Evolutionary conservation across 108 stramenopile species (phyloP).

Genomic region (Epipyxis sp.): DNA sequence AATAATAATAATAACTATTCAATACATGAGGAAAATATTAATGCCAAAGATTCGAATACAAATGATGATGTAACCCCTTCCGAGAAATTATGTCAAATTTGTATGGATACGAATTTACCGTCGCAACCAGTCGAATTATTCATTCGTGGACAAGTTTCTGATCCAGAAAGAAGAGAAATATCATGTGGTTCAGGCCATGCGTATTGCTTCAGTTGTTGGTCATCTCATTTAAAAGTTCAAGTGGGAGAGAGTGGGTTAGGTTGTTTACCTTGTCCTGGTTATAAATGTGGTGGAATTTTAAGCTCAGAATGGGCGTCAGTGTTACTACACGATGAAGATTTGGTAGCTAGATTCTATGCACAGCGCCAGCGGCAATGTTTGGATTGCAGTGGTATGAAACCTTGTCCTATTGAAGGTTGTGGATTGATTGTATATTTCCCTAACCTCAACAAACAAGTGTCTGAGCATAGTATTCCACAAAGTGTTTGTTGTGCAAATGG

Average conservation of each 20-base stretch:
- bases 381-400: slow-evolving; percentile 5
- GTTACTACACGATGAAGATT: background rate
- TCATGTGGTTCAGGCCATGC: slow-evolving; percentile 17
- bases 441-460: background rate
- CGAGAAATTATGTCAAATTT: too few species aligned
- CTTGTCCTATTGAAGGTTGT: slow-evolving; percentile 15
- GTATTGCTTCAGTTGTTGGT: slow-evolving; percentile 25
- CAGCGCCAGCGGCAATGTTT: background rate
- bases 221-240: background rate
- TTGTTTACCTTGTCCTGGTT: slow-evolving; percentile 2
- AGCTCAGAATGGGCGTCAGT: background rate
- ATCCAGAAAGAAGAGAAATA: background rate
- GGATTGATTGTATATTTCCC: slow-evolving; percentile 25
- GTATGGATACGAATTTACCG: background rate
- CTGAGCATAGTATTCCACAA: background rate
- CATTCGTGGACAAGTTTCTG: background rate
- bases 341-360: background rate
- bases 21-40: too few species aligned
- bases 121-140: background rate
- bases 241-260: background rate
- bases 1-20: too few species aligned
- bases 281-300: slow-evolving; percentile 21
- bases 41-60: too few species aligned
- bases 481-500: background rate
- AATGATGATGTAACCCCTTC: too few species aligned